Conservation (phyloP, 164 flowering plant genomes). For the Paratinospora sagittata region DNA sequence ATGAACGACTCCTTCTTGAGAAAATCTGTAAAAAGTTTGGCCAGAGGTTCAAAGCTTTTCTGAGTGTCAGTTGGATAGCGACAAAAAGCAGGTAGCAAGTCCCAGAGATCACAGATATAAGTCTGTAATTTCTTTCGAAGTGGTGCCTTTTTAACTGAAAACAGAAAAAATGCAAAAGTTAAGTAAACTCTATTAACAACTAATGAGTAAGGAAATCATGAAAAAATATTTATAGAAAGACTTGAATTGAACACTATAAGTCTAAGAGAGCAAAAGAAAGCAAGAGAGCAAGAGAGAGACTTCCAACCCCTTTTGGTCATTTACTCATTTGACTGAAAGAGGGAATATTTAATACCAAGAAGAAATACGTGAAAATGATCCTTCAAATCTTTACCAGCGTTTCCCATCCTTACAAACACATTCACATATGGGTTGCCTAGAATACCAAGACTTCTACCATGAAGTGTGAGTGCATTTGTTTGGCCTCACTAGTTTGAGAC, state of each 20-base stretch:
- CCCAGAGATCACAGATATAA: slow-evolving; percentile 52
- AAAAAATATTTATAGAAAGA: neutral
- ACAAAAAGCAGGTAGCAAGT: slow-evolving; percentile 75
- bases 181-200: slow-evolving; percentile 11
- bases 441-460: too few relatives aligned
- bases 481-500: too few relatives aligned
- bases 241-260: neutral
- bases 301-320: neutral
- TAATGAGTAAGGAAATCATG: neutral
- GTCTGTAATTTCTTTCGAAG: slow-evolving; percentile 46
- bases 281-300: neutral
- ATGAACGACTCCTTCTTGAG: slow-evolving; percentile 48
- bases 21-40: slow-evolving; percentile 33
- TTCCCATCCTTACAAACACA: neutral
- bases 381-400: neutral
- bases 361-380: neutral
- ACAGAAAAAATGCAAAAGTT: slow-evolving; percentile 15
- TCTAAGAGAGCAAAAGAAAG: neutral
- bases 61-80: slow-evolving; percentile 55
- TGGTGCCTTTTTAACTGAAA: slow-evolving; percentile 49
- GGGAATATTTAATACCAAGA: neutral
- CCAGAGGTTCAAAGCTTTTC: slow-evolving; percentile 37
- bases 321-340: neutral
- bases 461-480: too few relatives aligned
- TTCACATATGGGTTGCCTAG: neutral